phyloP scores from a whole-genome alignment of 306 rosid species.

The Vicia sativa region DNA sequence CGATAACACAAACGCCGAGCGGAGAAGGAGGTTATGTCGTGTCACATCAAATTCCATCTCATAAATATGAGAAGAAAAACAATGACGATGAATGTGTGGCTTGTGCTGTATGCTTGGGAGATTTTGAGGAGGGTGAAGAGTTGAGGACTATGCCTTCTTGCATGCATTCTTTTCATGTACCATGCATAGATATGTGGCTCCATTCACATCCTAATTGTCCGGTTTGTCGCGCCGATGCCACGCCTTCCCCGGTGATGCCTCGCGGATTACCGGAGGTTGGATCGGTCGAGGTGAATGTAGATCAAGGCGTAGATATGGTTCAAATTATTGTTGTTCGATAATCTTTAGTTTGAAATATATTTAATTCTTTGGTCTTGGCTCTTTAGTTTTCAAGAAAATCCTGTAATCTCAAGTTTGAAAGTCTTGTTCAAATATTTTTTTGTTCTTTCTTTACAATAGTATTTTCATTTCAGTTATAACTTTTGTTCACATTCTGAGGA shows the following conservation, averaged over 20 bases:
- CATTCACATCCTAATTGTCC: constrained; percentile 60
- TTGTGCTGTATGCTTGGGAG: constrained; percentile 60
- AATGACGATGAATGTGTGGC: constrained; percentile 42
- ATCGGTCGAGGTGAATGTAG: background rate
- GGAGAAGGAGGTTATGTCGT: constrained; percentile 1
- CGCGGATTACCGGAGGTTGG: background rate
- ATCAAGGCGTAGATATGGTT: constrained; percentile 10
- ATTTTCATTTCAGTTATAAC: background rate
- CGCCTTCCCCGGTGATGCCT: constrained; percentile 14
- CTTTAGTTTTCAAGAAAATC: no score
- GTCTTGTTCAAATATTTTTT: no score
- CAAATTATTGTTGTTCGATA: background rate
- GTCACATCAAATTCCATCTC: constrained; percentile 48
- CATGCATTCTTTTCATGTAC: constrained; percentile 60
- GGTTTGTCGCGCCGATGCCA: constrained; percentile 49
- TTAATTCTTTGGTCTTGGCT: no score
- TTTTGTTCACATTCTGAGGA: background rate
- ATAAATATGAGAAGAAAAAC: constrained; percentile 38
- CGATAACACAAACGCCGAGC: background rate
- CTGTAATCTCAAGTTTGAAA: no score
- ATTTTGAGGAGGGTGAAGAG: constrained; percentile 68
- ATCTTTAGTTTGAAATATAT: no score
- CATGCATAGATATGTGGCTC: constrained; percentile 73
- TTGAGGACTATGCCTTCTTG: constrained; percentile 59
- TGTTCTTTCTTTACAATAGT: background rate